Percentiles rank a stretch among this genome's conserved stretches.
Evolutionary conservation across 139 green algal species (phyloP).

Genomic region (Chlamydomonas incerta): DNA sequence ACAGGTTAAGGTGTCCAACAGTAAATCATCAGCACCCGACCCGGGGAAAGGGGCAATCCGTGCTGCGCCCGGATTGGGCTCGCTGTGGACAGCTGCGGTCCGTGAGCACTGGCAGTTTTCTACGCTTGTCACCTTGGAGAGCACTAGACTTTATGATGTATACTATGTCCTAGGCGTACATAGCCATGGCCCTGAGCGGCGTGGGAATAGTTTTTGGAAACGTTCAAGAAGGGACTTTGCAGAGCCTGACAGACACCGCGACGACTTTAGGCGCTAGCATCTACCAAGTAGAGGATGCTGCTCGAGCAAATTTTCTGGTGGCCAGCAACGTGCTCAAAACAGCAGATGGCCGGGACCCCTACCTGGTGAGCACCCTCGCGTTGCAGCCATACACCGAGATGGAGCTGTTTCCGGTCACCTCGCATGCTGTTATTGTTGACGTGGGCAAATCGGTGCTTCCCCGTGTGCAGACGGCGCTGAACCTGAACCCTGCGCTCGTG

Average conservation of each 20-base stretch:
- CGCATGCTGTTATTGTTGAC: too few species aligned
- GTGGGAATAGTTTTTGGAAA: slow-evolving; percentile 20
- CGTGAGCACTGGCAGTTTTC: neutral
- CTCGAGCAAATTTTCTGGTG: neutral
- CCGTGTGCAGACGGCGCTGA: neutral
- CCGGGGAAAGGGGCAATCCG: too few species aligned
- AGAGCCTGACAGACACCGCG: neutral
- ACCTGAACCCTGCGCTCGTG: neutral
- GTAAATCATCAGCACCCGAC: too few species aligned
- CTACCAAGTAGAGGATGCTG: neutral
- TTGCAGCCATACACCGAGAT: too few species aligned
- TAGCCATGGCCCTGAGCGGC: neutral
- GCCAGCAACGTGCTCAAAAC: neutral
- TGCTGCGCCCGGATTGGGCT: too few species aligned
- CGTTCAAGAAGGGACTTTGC: neutral
- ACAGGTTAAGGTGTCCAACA: too few species aligned
- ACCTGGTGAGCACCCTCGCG: neutral
- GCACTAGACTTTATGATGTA: neutral
- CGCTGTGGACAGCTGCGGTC: too few species aligned
- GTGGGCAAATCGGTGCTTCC: too few species aligned
- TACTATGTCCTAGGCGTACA: neutral
- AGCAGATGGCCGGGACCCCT: slow-evolving; percentile 11
- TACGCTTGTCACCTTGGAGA: neutral
- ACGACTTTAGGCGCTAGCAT: neutral
- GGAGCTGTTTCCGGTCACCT: too few species aligned